A percentile compares a stretch with the other conserved stretches of the same genome.
These are phyloP conservation scores for Tulasnella sp. DNA, from an alignment of 768 basidiomycete genomes.

Conservation along the genomic window DNA sequence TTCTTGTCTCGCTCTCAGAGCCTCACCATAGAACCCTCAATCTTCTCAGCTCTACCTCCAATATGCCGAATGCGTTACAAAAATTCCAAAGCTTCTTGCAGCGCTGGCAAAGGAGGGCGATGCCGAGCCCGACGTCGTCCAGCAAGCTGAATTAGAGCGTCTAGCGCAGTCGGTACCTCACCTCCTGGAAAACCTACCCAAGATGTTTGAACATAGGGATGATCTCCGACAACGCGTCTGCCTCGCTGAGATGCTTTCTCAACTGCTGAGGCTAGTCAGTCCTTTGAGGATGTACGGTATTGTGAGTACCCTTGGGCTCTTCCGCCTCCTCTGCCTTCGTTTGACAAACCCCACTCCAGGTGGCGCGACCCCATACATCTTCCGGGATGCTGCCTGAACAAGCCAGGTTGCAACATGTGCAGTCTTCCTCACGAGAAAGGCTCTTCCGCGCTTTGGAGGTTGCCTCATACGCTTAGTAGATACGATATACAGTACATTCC, in stretches of 20 bases:
- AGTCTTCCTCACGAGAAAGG: constrained; percentile 53
- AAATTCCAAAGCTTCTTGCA: constrained; percentile 22
- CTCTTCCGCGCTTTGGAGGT: constrained; percentile 37
- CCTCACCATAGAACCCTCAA: background rate
- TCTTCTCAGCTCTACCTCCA: constrained; percentile 18
- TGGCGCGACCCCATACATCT: constrained; percentile 35
- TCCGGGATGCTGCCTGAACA: constrained; percentile 46
- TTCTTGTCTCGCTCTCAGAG: background rate
- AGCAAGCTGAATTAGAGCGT: constrained; percentile 51
- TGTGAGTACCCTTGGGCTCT: constrained; percentile 38
- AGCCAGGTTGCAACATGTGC: constrained; percentile 54
- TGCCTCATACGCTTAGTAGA: background rate
- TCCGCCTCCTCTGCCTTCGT: background rate
- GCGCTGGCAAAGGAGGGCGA: constrained; percentile 33
- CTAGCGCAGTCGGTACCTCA: constrained; percentile 53
- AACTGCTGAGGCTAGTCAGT: constrained; percentile 53
- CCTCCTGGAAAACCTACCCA: constrained; percentile 60
- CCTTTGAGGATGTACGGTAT: constrained; percentile 51
- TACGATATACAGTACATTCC: background rate
- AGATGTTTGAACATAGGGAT: constrained; percentile 50
- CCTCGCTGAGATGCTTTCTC: constrained; percentile 60
- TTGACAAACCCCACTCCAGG: background rate
- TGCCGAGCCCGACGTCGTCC: constrained; percentile 40
- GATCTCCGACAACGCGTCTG: constrained; percentile 65
- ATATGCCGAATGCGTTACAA: constrained; percentile 16